Evolutionary conservation across 805 yeast species (phyloP).

Genomic region (Lipomyces spencermartinsiae): DNA sequence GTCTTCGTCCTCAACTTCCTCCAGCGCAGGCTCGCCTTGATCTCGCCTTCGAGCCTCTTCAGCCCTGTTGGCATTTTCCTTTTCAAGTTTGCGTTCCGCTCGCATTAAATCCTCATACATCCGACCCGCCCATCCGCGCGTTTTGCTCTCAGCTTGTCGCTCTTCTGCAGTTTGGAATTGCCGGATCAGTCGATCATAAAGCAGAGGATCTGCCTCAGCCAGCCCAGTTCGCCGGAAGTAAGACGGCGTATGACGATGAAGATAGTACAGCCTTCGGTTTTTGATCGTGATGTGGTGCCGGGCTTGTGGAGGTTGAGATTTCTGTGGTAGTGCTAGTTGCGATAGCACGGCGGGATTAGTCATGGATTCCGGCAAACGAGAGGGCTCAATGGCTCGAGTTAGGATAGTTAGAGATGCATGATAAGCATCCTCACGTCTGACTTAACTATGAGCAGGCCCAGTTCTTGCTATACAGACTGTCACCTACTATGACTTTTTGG

Average conservation of each 20-base stretch:
- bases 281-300: constrained; percentile 20
- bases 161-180: constrained; percentile 27
- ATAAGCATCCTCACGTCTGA: no score
- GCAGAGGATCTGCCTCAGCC: constrained; percentile 27
- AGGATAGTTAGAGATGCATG: no score
- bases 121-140: constrained; percentile 34
- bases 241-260: constrained; percentile 15
- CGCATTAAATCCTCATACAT: constrained; percentile 34
- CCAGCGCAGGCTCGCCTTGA: constrained; percentile 4
- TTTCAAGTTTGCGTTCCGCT: constrained; percentile 26
- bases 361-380: neutral
- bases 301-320: neutral
- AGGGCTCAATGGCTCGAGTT: no score
- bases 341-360: neutral
- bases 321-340: neutral
- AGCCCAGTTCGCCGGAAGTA: constrained; percentile 22
- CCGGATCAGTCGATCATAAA: constrained; percentile 26
- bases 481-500: no score
- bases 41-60: constrained; percentile 13
- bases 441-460: no score
- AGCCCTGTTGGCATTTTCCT: constrained; percentile 8
- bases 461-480: no score
- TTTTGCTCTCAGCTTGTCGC: constrained; percentile 22
- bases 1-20: constrained; percentile 12
- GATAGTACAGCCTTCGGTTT: constrained; percentile 31